Conservation (phyloP, 1,284 basidiomycete species). For the Microbotryum lychnidis-dioicae region DNA sequence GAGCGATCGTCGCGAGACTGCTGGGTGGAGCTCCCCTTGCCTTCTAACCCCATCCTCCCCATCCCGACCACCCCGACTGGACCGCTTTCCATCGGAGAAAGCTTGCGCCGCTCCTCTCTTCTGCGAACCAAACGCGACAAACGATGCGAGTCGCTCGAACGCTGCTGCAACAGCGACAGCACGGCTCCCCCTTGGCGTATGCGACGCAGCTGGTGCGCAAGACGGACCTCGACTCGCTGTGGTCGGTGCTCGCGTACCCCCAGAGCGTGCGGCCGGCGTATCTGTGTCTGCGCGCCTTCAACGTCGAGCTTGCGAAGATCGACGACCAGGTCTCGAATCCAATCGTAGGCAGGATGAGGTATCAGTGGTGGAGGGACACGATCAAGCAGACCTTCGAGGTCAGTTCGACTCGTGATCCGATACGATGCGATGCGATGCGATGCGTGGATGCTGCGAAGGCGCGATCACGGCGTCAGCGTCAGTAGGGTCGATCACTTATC, state of each 20-base stretch:
- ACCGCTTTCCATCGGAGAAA: too few relatives aligned
- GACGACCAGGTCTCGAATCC: slow-evolving; percentile 70
- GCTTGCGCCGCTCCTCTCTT: too few relatives aligned
- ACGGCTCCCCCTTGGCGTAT: slow-evolving; percentile 33
- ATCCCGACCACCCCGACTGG: too few relatives aligned
- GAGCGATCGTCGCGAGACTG: too few relatives aligned
- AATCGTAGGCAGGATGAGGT: slow-evolving; percentile 74
- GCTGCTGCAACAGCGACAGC: too few relatives aligned
- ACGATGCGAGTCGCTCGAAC: too few relatives aligned
- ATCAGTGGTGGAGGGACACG: slow-evolving; percentile 89
- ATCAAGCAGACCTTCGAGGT: slow-evolving; percentile 63
- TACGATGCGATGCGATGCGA: too few relatives aligned
- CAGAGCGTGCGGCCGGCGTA: slow-evolving; percentile 56
- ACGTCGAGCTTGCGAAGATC: slow-evolving; percentile 76
- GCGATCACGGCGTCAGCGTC: too few relatives aligned
- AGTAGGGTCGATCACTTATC: not conserved
- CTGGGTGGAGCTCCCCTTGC: too few relatives aligned
- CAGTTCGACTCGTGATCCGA: slow-evolving; percentile 36
- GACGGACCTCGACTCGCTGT: slow-evolving; percentile 57
- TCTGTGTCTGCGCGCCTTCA: slow-evolving; percentile 77
- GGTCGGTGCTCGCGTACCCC: slow-evolving; percentile 70
- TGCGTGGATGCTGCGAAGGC: too few relatives aligned
- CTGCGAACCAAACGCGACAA: too few relatives aligned
- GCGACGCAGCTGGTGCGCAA: slow-evolving; percentile 40
- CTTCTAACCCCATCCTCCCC: too few relatives aligned